Evolutionary conservation across 192 early-diverging fungal species (phyloP).

Genomic region (Linnemannia exigua): DNA sequence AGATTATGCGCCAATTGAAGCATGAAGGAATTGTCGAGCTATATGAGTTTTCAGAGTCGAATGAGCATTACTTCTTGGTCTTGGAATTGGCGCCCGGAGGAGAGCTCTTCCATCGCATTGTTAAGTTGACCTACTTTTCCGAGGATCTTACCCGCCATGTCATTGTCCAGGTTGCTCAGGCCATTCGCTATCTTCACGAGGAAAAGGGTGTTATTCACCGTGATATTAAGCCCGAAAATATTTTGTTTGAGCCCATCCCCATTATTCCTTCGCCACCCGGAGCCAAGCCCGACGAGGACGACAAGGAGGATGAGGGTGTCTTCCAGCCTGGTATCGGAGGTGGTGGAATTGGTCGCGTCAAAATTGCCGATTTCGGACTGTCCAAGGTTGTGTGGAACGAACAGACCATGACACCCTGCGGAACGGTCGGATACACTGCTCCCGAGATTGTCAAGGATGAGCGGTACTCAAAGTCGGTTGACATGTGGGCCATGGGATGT

Average conservation of each 20-base stretch:
- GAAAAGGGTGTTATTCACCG: constrained; percentile 87
- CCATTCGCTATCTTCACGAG: constrained; percentile 87
- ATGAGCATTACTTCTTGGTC: constrained; percentile 81
- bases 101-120: constrained; percentile 91
- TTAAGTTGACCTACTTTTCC: constrained; percentile 85
- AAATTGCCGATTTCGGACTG: constrained; percentile 92
- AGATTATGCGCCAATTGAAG: constrained; percentile 84
- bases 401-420: constrained; percentile 90
- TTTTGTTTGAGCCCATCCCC: constrained; percentile 82
- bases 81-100: constrained; percentile 91
- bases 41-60: constrained; percentile 82
- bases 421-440: constrained; percentile 93
- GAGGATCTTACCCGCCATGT: constrained; percentile 85
- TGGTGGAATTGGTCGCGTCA: constrained; percentile 86
- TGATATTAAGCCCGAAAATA: constrained; percentile 96
- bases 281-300: constrained; percentile 68
- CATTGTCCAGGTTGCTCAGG: constrained; percentile 89
- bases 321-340: constrained; percentile 83
- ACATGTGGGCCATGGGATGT: constrained; percentile 92
- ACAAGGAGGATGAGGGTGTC: constrained; percentile 80
- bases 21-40: constrained; percentile 85
- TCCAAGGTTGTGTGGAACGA: constrained; percentile 90
- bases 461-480: constrained; percentile 84
- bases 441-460: constrained; percentile 91
- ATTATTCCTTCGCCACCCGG: constrained; percentile 64